Conservation (phyloP, 2,329 filamentous ascomycete species). For the Didymella pomorum region DNA sequence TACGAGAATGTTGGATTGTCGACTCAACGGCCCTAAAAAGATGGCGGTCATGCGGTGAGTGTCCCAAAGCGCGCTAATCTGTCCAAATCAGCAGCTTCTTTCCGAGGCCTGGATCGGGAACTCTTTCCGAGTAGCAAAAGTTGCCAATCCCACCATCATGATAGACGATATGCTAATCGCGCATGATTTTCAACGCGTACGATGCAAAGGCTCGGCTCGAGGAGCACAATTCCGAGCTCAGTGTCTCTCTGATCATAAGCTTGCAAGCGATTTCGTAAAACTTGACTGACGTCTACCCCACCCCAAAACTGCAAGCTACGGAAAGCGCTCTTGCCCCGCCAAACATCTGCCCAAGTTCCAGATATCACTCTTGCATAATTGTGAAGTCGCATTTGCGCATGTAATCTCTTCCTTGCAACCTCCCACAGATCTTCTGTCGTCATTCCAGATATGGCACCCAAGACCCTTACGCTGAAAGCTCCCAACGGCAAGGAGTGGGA, state of each 20-base stretch:
- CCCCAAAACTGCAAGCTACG: slow-evolving; percentile 1
- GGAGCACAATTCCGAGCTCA: not conserved
- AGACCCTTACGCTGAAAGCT: slow-evolving; percentile 45
- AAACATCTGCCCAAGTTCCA: not conserved
- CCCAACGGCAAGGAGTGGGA: slow-evolving; percentile 51
- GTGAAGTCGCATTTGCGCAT: not conserved
- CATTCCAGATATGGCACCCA: slow-evolving; percentile 9
- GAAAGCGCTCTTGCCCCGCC: slow-evolving; percentile 14
- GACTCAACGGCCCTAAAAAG: not conserved
- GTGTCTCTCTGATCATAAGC: not conserved
- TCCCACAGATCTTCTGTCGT: too few relatives aligned
- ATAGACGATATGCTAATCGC: not conserved
- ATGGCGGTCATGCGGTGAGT: not conserved
- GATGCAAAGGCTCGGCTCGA: not conserved
- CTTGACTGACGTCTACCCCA: slow-evolving; percentile 6
- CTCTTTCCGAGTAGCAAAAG: slow-evolving; percentile 10
- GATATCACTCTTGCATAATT: not conserved
- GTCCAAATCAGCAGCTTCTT: slow-evolving; percentile 1
- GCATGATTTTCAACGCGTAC: not conserved
- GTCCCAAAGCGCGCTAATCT: not conserved
- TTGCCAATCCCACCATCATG: not conserved
- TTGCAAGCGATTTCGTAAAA: slow-evolving; percentile 3
- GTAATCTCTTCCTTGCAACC: not conserved
- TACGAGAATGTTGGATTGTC: too few relatives aligned
- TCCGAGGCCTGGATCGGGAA: not conserved